A percentile compares a stretch with the other conserved stretches of the same genome.
These are phyloP conservation scores for Teratosphaeria gauchensis DNA, from an alignment of 2,329 filamentous ascomycete genomes.

Conservation along the genomic window DNA sequence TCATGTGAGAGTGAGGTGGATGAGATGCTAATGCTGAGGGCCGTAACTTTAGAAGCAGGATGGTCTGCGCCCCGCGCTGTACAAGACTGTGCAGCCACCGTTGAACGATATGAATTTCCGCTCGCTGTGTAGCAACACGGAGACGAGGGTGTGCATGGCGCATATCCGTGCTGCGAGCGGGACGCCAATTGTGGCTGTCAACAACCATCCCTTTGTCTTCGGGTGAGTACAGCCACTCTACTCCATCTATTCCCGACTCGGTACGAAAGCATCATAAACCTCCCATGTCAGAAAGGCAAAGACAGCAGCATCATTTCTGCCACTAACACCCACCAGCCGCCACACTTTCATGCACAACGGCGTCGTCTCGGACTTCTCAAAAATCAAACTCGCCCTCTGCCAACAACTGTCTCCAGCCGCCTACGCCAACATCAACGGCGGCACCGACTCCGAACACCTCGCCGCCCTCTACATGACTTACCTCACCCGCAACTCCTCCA, in stretches of 20 bases:
- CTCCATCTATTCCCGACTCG: too few relatives aligned
- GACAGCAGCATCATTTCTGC: too few relatives aligned
- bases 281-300: too few relatives aligned
- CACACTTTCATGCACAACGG: conserved; percentile 50
- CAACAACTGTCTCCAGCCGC: conserved; percentile 37
- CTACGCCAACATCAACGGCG: conserved; percentile 40
- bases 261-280: too few relatives aligned
- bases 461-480: conserved; percentile 42
- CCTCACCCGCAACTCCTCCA: conserved; percentile 24
- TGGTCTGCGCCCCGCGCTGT: conserved; percentile 26
- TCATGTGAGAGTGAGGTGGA: not conserved
- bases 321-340: too few relatives aligned
- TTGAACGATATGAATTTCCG: conserved; percentile 46
- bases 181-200: conserved; percentile 39
- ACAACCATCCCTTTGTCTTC: conserved; percentile 48
- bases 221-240: conserved; percentile 21
- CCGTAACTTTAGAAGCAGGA: conserved; percentile 10
- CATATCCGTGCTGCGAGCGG: conserved; percentile 45
- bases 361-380: conserved; percentile 37
- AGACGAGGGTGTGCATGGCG: conserved; percentile 41
- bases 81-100: conserved; percentile 44
- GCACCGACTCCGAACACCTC: conserved; percentile 43
- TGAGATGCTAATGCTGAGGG: not conserved
- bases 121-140: conserved; percentile 42
- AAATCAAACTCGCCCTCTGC: conserved; percentile 38